Evolutionary conservation across 345 rosid species (phyloP).

Genomic region (Anacardium occidentale): DNA sequence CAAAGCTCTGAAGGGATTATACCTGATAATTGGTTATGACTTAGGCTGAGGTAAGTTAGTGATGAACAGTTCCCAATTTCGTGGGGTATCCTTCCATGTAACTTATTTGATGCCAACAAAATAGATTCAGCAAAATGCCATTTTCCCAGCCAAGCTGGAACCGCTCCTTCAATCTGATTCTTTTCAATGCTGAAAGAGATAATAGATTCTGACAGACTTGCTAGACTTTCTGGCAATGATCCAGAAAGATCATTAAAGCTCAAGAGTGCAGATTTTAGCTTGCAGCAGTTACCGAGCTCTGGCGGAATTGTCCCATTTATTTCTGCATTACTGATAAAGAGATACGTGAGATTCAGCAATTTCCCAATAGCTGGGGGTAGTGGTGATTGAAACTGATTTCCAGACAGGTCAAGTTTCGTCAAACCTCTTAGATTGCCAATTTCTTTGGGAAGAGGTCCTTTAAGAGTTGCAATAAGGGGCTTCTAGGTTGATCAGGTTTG

Average conservation of each 20-base stretch:
- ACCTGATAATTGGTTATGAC: slow-evolving; percentile 19
- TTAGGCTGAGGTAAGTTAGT: slow-evolving; percentile 18
- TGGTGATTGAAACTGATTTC: slow-evolving; percentile 17
- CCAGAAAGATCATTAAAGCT: slow-evolving; percentile 19
- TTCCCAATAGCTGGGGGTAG: slow-evolving; percentile 14
- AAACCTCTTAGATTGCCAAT: slow-evolving; percentile 18
- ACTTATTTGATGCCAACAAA: slow-evolving; percentile 15
- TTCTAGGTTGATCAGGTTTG: slow-evolving; percentile 15
- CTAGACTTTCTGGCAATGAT: slow-evolving; percentile 7
- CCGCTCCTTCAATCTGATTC: slow-evolving; percentile 17
- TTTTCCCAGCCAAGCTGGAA: slow-evolving; percentile 16
- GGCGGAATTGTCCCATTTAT: slow-evolving; percentile 13
- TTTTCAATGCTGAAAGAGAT: slow-evolving; percentile 19
- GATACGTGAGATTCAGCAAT: slow-evolving; percentile 13
- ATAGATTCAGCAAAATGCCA: slow-evolving; percentile 11
- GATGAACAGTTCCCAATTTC: slow-evolving; percentile 18
- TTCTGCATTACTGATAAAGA: slow-evolving; percentile 10
- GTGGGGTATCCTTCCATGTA: slow-evolving; percentile 11
- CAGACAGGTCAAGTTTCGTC: slow-evolving; percentile 15
- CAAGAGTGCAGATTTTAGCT: slow-evolving; percentile 14
- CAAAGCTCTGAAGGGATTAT: slow-evolving; percentile 15
- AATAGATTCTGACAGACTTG: slow-evolving; percentile 12
- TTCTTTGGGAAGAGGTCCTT: slow-evolving; percentile 10
- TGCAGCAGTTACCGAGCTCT: slow-evolving; percentile 10
- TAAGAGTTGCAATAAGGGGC: slow-evolving; percentile 15